A percentile compares a stretch with the other conserved stretches of the same genome.
These are phyloP conservation scores for Senecio squalidus DNA, from an alignment of 140 eudicot genomes.

Conservation along the genomic window DNA sequence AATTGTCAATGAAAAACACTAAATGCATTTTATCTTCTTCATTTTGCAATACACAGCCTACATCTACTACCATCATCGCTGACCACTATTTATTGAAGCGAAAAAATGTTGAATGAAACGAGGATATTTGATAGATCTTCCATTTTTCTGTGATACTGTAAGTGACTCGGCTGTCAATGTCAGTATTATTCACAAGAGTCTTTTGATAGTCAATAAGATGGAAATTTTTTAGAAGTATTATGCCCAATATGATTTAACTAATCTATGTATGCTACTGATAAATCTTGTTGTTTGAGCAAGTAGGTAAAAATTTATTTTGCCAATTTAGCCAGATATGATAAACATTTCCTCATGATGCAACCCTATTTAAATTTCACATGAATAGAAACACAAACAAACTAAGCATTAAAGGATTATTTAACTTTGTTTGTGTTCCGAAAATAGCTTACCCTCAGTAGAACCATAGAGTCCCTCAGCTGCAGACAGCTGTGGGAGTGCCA, in stretches of 20 bases:
- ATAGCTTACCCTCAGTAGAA: conserved; percentile 63
- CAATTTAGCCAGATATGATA: background rate
- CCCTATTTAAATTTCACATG: background rate
- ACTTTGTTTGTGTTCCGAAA: conserved; percentile 8
- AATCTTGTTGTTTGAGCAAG: background rate
- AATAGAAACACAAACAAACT: conserved; percentile 2
- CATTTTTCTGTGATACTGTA: no score
- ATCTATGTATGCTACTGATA: background rate
- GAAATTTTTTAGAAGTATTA: background rate
- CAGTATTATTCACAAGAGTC: background rate
- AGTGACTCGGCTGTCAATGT: background rate
- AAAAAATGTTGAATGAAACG: no score
- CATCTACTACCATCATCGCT: no score
- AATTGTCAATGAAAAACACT: background rate
- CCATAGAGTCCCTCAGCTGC: conserved; percentile 76
- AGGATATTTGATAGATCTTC: background rate
- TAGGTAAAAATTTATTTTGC: conserved; percentile 3
- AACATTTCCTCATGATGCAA: conserved; percentile 9
- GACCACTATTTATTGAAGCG: no score
- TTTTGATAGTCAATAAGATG: background rate
- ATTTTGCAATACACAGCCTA: no score
- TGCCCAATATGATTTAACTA: background rate
- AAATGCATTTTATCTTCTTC: background rate
- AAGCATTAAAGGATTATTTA: conserved; percentile 5
- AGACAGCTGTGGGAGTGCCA: conserved; percentile 62